phyloP scores from a whole-genome alignment of 2,329 filamentous ascomycete genomes.

The Coniochaeta pulveracea region DNA sequence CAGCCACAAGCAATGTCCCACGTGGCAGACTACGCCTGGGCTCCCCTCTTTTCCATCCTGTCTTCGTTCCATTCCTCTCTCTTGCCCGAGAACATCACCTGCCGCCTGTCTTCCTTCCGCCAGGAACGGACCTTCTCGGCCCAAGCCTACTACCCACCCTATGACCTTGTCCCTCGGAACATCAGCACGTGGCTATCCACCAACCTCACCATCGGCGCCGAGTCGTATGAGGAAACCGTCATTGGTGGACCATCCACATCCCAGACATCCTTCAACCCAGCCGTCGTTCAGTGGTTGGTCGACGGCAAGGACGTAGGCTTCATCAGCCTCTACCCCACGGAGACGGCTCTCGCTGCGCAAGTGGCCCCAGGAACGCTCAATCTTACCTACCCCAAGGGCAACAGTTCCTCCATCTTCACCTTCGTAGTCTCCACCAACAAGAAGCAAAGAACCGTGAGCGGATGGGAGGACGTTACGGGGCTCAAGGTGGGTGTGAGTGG shows the following conservation, averaged over 20 bases:
- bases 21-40: conserved; percentile 45
- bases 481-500: conserved; percentile 31
- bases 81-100: conserved; percentile 27
- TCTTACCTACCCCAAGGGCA: conserved; percentile 42
- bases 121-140: conserved; percentile 41
- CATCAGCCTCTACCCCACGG: conserved; percentile 18
- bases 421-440: conserved; percentile 35
- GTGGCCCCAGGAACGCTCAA: conserved; percentile 30
- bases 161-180: conserved; percentile 43
- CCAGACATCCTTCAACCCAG: conserved; percentile 43
- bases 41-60: conserved; percentile 43
- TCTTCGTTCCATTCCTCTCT: conserved; percentile 35
- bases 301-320: conserved; percentile 22
- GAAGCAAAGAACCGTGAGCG: conserved; percentile 28
- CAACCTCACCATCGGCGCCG: conserved; percentile 47
- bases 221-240: conserved; percentile 43
- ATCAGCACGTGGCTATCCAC: conserved; percentile 46
- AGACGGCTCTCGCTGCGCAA: conserved; percentile 25
- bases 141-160: conserved; percentile 45
- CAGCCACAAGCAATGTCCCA: conserved; percentile 45
- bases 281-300: conserved; percentile 46
- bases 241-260: conserved; percentile 43
- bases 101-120: conserved; percentile 31
- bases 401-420: conserved; percentile 33
- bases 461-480: conserved; percentile 36